These are phyloP conservation scores for Penicillium freii DNA, from an alignment of 2,329 filamentous ascomycete species.

Conservation along the genomic window DNA sequence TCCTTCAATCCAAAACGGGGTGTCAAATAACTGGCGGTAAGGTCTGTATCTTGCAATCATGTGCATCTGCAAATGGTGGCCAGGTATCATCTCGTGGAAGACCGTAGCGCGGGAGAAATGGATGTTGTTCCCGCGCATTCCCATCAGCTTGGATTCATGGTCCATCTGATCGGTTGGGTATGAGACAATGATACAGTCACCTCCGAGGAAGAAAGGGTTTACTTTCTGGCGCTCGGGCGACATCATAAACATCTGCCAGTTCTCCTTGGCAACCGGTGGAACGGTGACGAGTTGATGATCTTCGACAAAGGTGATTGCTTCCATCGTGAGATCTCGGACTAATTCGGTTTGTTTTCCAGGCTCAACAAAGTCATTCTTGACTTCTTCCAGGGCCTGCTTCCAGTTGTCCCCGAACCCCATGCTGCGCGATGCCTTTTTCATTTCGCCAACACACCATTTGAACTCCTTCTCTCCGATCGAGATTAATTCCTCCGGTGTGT, in stretches of 20 bases:
- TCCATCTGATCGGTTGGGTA: slow-evolving; percentile 38
- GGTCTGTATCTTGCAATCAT: slow-evolving; percentile 48
- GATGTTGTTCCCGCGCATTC: slow-evolving; percentile 54
- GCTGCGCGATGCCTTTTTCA: slow-evolving; percentile 51
- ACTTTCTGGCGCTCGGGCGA: slow-evolving; percentile 52
- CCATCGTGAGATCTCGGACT: slow-evolving; percentile 51
- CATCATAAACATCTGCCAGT: slow-evolving; percentile 60
- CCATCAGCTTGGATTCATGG: slow-evolving; percentile 57
- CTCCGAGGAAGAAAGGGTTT: slow-evolving; percentile 61
- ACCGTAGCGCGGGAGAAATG: slow-evolving; percentile 59
- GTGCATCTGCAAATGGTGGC: slow-evolving; percentile 48
- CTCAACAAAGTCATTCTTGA: slow-evolving; percentile 55
- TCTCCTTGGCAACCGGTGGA: slow-evolving; percentile 53
- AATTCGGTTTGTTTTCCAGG: slow-evolving; percentile 55
- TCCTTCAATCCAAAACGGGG: slow-evolving; percentile 60
- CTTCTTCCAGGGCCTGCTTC: slow-evolving; percentile 55
- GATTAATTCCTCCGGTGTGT: slow-evolving; percentile 29
- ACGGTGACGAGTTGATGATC: slow-evolving; percentile 57
- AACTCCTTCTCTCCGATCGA: slow-evolving; percentile 34
- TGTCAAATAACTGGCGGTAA: slow-evolving; percentile 55
- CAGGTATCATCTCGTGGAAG: slow-evolving; percentile 62
- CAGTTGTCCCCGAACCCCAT: slow-evolving; percentile 51
- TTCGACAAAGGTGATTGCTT: slow-evolving; percentile 55
- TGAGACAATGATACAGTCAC: slow-evolving; percentile 54
- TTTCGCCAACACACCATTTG: slow-evolving; percentile 58